Evolutionary conservation across 169 alveolate genomes (phyloP), one percentile per base, ranked within the genome.

Genomic region (Plasmodium malariae): DNA sequence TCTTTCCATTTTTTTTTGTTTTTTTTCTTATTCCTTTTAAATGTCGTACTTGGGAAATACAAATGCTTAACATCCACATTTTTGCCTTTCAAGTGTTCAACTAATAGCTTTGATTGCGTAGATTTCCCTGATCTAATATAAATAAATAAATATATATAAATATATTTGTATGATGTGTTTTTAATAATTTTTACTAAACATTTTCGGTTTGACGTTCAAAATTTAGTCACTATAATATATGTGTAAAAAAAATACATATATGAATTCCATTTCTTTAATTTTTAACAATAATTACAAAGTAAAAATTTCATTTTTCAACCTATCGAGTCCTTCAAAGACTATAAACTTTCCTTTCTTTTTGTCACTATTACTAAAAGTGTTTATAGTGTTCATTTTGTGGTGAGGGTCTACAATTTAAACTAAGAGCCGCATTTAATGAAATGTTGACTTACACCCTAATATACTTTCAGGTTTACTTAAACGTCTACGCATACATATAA

Each of bases 311-410:
- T 59, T 17, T 89, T 34, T 83, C 3, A 65, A 95, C 97, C 97
- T 93, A 92, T 98, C 99, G 1, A 98, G 93, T 0, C 99, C 99
- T 89, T 98, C 99, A 32, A 98, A 95, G 9, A 97, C 99, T 14
- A 98, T 95, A 72, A 98, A 97, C 40, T 94, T 69, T 2, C 99
- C 99, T 43, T 97, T 89, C 45, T 78, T 78, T 14, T 51, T 62
- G 65, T n/a, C n/a, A n/a, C n/a, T n/a, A n/a, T n/a, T n/a, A n/a
- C n/a, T n/a, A n/a, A n/a, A n/a, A n/a, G n/a, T n/a, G n/a, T n/a
- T n/a, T n/a, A n/a, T n/a, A n/a, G n/a, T n/a, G n/a, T n/a, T n/a
- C n/a, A n/a, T n/a, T n/a, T n/a, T n/a, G n/a, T n/a, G n/a, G n/a
- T n/a, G n/a, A n/a, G n/a, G n/a, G n/a, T n/a, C n/a, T n/a, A n/a